A percentile compares a stretch with the other conserved stretches of the same genome.
Evolutionary conservation across 768 basidiomycete genomes (phyloP).

Genomic region (Clitopilus passeckerianus): DNA sequence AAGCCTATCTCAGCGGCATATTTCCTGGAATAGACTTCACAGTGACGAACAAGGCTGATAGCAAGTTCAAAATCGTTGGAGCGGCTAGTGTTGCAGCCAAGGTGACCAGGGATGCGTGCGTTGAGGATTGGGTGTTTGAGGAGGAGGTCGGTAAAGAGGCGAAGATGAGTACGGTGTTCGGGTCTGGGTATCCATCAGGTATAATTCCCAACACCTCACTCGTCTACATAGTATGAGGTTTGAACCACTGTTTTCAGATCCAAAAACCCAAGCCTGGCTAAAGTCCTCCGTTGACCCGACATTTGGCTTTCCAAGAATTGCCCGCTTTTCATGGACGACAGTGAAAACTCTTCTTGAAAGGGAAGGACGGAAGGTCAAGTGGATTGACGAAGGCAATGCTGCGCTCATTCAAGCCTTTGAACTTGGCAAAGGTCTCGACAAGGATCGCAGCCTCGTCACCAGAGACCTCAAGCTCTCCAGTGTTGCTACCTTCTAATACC

Average conservation of each 20-base stretch:
- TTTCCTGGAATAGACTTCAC: conserved; percentile 88
- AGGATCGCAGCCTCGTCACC: conserved; percentile 65
- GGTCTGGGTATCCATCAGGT: conserved; percentile 94
- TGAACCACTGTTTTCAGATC: conserved; percentile 48
- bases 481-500: conserved; percentile 54
- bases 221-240: neutral
- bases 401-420: conserved; percentile 74
- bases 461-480: conserved; percentile 73
- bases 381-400: conserved; percentile 84
- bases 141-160: conserved; percentile 35
- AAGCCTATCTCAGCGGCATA: conserved; percentile 70
- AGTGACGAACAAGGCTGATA: conserved; percentile 90
- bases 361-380: conserved; percentile 72
- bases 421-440: conserved; percentile 64
- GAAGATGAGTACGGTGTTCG: conserved; percentile 37
- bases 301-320: conserved; percentile 89
- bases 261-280: conserved; percentile 89
- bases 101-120: conserved; percentile 88
- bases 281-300: conserved; percentile 71
- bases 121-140: conserved; percentile 82
- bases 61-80: conserved; percentile 94
- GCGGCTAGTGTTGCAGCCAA: conserved; percentile 99
- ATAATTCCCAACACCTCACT: neutral
- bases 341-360: conserved; percentile 83
- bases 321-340: conserved; percentile 94